These are phyloP conservation scores for Beta macrorhiza DNA, from an alignment of 179 eudicot genomes.

Conservation along the genomic window DNA sequence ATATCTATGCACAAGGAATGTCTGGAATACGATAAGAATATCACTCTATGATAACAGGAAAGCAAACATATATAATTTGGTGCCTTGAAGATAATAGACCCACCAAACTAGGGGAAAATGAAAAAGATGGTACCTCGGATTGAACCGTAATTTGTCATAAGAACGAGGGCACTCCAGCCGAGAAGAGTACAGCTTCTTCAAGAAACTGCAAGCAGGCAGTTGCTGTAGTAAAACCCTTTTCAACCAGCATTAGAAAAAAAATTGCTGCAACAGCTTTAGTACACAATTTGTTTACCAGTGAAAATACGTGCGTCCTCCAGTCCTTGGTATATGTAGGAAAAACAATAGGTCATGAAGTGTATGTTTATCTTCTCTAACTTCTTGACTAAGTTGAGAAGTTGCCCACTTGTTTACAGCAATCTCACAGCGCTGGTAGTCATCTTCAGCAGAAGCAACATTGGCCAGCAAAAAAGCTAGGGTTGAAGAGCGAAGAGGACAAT, in stretches of 20 bases:
- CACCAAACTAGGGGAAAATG: not conserved
- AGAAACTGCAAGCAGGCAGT: conserved; percentile 54
- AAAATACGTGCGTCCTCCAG: conserved; percentile 91
- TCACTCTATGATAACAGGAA: not conserved
- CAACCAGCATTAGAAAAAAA: not conserved
- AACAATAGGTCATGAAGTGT: conserved; percentile 66
- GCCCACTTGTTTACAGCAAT: conserved; percentile 70
- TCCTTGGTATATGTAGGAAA: conserved; percentile 91
- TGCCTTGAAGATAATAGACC: no score
- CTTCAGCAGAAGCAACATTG: conserved; percentile 34
- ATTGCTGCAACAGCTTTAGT: not conserved
- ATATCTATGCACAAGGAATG: not conserved
- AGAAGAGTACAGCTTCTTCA: conserved; percentile 71
- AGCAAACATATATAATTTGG: no score
- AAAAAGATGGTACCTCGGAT: conserved; percentile 61
- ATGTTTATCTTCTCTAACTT: conserved; percentile 61
- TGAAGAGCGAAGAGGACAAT: not conserved
- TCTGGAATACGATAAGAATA: not conserved
- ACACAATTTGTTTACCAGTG: conserved; percentile 55
- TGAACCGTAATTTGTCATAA: conserved; percentile 82
- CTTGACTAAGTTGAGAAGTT: conserved; percentile 49
- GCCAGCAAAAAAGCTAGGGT: conserved; percentile 27
- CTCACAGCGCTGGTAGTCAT: conserved; percentile 58
- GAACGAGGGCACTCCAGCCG: conserved; percentile 87
- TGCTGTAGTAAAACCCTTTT: conserved; percentile 1